Evolutionary conservation across 2,329 filamentous ascomycete species (phyloP).

Genomic region (Monilinia fructicola): DNA sequence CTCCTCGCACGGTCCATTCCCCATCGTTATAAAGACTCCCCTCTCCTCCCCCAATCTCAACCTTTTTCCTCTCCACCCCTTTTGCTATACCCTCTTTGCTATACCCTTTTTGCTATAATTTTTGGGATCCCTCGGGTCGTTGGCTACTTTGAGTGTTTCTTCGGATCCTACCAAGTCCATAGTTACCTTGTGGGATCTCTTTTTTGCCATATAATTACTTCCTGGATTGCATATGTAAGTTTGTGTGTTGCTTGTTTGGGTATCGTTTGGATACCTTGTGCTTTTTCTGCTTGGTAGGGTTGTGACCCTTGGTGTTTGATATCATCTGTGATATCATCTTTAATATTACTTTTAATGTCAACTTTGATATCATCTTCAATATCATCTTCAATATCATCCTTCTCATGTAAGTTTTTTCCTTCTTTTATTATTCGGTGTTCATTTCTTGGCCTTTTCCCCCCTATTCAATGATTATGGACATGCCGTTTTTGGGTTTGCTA

Average conservation of each 20-base stretch:
- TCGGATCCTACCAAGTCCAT: slow-evolving; percentile 14
- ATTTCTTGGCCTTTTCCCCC: too few relatives aligned
- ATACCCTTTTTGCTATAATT: neutral
- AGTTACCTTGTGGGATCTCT: slow-evolving; percentile 8
- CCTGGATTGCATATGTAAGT: neutral
- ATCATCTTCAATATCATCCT: too few relatives aligned
- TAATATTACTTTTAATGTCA: too few relatives aligned
- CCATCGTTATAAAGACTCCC: neutral
- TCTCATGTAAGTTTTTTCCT: too few relatives aligned
- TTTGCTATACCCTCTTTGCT: neutral
- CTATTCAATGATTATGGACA: too few relatives aligned
- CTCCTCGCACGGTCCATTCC: too few relatives aligned
- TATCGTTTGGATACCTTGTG: neutral
- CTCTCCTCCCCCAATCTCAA: neutral
- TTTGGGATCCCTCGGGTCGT: neutral
- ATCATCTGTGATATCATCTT: too few relatives aligned
- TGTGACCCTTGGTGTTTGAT: too few relatives aligned
- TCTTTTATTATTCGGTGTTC: too few relatives aligned
- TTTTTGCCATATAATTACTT: slow-evolving; percentile 1
- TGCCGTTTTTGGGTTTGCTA: too few relatives aligned
- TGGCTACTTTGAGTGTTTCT: slow-evolving; percentile 13
- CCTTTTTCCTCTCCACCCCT: neutral
- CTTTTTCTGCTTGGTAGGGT: neutral
- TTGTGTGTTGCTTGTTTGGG: neutral
- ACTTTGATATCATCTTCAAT: too few relatives aligned